Base-by-base conservation (phyloP, 352 stramenopile genomes). In the Globisporangium nodosum region DNA sequence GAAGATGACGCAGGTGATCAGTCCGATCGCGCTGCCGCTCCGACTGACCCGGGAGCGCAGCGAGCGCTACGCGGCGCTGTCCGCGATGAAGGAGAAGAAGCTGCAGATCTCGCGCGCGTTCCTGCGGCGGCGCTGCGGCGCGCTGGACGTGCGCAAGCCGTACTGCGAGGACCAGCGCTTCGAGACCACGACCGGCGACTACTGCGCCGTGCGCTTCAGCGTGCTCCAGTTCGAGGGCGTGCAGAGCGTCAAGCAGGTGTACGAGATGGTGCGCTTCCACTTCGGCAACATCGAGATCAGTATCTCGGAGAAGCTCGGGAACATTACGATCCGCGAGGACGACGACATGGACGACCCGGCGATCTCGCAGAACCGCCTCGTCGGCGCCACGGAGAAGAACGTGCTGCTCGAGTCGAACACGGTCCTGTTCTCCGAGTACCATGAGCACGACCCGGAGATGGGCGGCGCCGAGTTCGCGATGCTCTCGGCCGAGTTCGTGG, bases 311-410 rank as follows among this genome's bases (percentile, higher is more conserved):
- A 75, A 63, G 7, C 65, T 81, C 0, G 80, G 78, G 20, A 76
- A 84, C 54, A 85, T 90, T 47, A 90, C 77, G 15, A 85, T 90
- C 55, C 75, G 80, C 30, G 80, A 90, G 46, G 78, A 90, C 48
- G 80, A 90, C 58, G 77, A 88, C 54, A 69, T 65, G 49, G 62
- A 65, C 51, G 65, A 65, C 43, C 65, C 60, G 53, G 71, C 62
- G 40, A 77, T 82, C 37, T 63, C 66, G 4, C 75, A 85, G 49
- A 76, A 78, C 35, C 73, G 78, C 1, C 56, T 88, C 33, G 65
- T 84, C 1, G 75, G 74, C 49, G 73, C 67, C 6, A 79, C 71
- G 11, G 57, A 60, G 4, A 56, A 49, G 15, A 73, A 65, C 9
- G 39, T 73, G 8, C 59, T 73, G 21, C 60, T 84, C 20, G 69